These are phyloP conservation scores for Paramecium primaurelia DNA, from an alignment of 73 alveolate species.

Conservation along the genomic window DNA sequence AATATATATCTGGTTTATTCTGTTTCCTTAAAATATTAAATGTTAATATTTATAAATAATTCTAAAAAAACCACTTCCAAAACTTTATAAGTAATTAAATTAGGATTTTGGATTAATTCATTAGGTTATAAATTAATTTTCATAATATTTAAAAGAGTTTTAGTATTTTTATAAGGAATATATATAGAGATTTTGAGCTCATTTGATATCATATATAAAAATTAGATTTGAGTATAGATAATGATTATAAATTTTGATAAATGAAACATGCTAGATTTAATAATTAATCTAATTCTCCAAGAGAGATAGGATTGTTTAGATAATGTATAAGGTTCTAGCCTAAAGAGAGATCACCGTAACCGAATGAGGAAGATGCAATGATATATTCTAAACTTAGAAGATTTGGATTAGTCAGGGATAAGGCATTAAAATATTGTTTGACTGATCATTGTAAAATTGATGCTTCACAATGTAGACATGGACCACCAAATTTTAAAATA, in stretches of 20 bases:
- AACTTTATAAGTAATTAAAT: too few species aligned
- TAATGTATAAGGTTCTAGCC: slow-evolving; percentile 27
- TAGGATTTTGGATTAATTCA: neutral
- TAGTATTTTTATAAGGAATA: neutral
- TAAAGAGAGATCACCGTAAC: slow-evolving; percentile 6
- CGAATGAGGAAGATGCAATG: slow-evolving; percentile 22
- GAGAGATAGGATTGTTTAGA: slow-evolving; percentile 31
- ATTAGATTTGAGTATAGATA: neutral
- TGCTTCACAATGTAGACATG: slow-evolving; percentile 24
- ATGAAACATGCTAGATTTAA: neutral
- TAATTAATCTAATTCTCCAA: neutral
- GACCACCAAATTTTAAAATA: slow-evolving; percentile 22
- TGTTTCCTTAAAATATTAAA: too few species aligned
- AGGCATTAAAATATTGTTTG: neutral
- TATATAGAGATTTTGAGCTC: neutral
- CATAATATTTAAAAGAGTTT: neutral
- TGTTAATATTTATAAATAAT: too few species aligned
- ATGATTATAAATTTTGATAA: neutral
- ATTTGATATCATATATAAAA: neutral
- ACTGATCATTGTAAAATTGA: slow-evolving; percentile 28
- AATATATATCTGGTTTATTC: too few species aligned
- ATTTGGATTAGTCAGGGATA: neutral
- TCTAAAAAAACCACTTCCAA: neutral
- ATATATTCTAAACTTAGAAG: neutral
- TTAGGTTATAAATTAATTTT: neutral